Base-by-base conservation (phyloP, 495 filamentous ascomycete species). In the Aspergillus bertholletiae region DNA sequence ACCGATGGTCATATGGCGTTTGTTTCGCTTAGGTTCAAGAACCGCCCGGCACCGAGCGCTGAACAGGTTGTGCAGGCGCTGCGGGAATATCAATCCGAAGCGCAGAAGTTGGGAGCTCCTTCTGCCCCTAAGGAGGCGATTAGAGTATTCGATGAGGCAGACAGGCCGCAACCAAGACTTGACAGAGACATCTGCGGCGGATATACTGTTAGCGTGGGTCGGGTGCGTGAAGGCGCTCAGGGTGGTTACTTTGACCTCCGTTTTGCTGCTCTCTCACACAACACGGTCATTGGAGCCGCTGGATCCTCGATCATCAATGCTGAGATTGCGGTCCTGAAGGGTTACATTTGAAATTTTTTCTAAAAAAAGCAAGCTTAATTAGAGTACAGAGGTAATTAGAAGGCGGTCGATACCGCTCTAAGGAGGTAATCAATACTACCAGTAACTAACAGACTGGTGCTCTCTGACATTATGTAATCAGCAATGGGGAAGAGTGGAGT, bases 301-400 rank as follows among this genome's bases (percentile, higher is more conserved):
- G 94, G 94, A 28, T 94, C 89, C 8, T 96, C 90, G 15, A 95
- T 97, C 67, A 73, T 98, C 53, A 97, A 97, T 68, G 90, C 92
- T 12, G 94, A 97, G 69, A 90, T 92, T 30, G 92, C 93, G 32
- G 84, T 96, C 22, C 80, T 96, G 46, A 95, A 92, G 74, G 94
- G 92, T 8, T 89, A 85, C 60, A 78, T 91, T 58, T 92, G 80
- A 74, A 62, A 24, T 13, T 48, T 28, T 28, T 28, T 28, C 4
- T 7, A 53, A 55, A n/a, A n/a, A n/a, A n/a, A n/a, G n/a, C n/a
- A n/a, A 59, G 48, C 53, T 62, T 63, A 59, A 63, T 62, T 59
- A 45, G 45, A 57, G 59, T 60, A 55, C 58, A 46, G 12, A 59
- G 46, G 24, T 24, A 34, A 37, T 44, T 49, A 47, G 48, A 54